Percentiles rank a stretch among this genome's conserved stretches.
Conservation (phyloP, 352 stramenopile genomes). For the Nothophytophthora sp. region DNA sequence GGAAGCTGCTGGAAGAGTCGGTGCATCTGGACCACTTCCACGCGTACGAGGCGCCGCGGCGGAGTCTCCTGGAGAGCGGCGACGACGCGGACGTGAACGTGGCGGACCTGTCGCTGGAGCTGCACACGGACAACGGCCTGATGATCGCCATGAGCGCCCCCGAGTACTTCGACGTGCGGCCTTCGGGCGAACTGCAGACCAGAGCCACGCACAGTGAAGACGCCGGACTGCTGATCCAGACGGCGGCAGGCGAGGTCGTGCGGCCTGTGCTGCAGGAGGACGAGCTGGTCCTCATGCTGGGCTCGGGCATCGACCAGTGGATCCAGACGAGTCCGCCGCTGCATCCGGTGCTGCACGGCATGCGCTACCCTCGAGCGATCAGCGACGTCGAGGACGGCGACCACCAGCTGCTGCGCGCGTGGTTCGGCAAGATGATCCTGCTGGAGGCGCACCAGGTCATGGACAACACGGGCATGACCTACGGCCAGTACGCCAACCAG, state of each 20-base stretch:
- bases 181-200: slow-evolving; percentile 37
- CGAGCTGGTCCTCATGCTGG: slow-evolving; percentile 84
- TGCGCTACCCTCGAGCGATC: slow-evolving; percentile 59
- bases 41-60: slow-evolving; percentile 50
- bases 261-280: slow-evolving; percentile 60
- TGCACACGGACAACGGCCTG: slow-evolving; percentile 79
- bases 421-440: slow-evolving; percentile 74
- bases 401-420: slow-evolving; percentile 54
- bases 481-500: slow-evolving; percentile 52
- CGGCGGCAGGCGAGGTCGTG: slow-evolving; percentile 49
- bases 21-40: slow-evolving; percentile 85
- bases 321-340: slow-evolving; percentile 57
- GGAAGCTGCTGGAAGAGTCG: slow-evolving; percentile 63
- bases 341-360: slow-evolving; percentile 70
- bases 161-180: slow-evolving; percentile 63
- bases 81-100: slow-evolving; percentile 20
- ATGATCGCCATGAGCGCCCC: slow-evolving; percentile 77
- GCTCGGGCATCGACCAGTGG: slow-evolving; percentile 73
- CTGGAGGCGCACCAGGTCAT: slow-evolving; percentile 44
- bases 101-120: slow-evolving; percentile 57
- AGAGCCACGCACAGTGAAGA: slow-evolving; percentile 56
- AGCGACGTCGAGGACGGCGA: slow-evolving; percentile 26
- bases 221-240: slow-evolving; percentile 70
- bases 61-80: neutral
- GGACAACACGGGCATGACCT: slow-evolving; percentile 58